A percentile compares a stretch with the other conserved stretches of the same genome.
Conservation (phyloP, 2,329 filamentous ascomycete species). For the Coleophoma crateriformis region DNA sequence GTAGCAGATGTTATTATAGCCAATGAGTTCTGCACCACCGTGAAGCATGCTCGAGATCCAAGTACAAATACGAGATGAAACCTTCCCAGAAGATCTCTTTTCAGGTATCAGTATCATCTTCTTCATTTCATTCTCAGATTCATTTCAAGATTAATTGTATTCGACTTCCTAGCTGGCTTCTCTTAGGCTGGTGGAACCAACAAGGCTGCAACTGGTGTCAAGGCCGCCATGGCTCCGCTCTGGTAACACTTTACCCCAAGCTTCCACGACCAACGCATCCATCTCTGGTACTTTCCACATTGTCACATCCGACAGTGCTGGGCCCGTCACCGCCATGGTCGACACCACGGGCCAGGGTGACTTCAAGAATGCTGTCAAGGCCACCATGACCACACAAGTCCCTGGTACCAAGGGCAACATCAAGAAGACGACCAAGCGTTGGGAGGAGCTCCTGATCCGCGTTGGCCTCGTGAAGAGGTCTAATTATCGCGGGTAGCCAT, state of each 20-base stretch:
- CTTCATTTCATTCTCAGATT: not conserved
- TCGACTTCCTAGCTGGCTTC: not conserved
- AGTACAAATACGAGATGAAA: not conserved
- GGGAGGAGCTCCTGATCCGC: conserved; percentile 5
- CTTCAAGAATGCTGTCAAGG: conserved; percentile 24
- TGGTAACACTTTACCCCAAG: conserved; percentile 33
- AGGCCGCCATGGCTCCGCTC: conserved; percentile 29
- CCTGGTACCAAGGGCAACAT: conserved; percentile 31
- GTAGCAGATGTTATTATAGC: too few species aligned
- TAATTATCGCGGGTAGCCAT: conserved; percentile 8
- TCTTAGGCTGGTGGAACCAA: conserved; percentile 19
- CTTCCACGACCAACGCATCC: conserved; percentile 27
- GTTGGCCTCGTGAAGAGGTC: conserved; percentile 7
- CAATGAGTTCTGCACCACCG: not conserved
- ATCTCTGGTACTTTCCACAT: conserved; percentile 32
- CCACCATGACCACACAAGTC: conserved; percentile 28
- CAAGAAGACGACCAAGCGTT: conserved; percentile 14
- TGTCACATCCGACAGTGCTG: conserved; percentile 36
- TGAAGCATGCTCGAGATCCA: too few species aligned
- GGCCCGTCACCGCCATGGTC: conserved; percentile 31
- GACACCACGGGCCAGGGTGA: conserved; percentile 29
- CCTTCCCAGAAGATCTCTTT: not conserved
- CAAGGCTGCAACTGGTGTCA: conserved; percentile 24
- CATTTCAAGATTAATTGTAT: not conserved
- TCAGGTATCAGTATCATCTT: not conserved